Evolutionary conservation across 2,329 filamentous ascomycete genomes (phyloP).

Genomic region (Epichloe hybrida): DNA sequence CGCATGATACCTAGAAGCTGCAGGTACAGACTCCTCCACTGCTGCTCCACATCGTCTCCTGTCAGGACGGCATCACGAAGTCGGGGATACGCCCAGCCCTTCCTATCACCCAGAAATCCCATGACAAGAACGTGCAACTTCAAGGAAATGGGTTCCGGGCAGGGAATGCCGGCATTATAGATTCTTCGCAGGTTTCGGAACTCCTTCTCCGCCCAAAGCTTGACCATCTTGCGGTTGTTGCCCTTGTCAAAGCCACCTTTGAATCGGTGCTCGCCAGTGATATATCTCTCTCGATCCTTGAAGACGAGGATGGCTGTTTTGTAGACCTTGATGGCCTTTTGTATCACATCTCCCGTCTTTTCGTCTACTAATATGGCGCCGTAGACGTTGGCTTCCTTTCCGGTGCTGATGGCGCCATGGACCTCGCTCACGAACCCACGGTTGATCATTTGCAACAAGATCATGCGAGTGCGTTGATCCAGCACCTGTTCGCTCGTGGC

Average conservation of each 20-base stretch:
- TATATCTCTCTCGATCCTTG: constrained; percentile 94
- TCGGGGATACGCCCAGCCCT: constrained; percentile 77
- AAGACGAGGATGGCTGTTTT: constrained; percentile 96
- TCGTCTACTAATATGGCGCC: constrained; percentile 60
- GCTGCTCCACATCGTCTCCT: constrained; percentile 51
- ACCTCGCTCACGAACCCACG: constrained; percentile 78
- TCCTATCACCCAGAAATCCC: constrained; percentile 78
- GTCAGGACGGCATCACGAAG: constrained; percentile 73
- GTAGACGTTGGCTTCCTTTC: constrained; percentile 98
- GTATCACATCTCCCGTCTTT: constrained; percentile 39
- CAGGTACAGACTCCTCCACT: constrained; percentile 68
- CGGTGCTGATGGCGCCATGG: constrained; percentile 88
- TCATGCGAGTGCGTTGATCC: constrained; percentile 88
- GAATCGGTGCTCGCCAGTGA: constrained; percentile 88
- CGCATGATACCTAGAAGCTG: constrained; percentile 83
- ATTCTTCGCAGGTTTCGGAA: constrained; percentile 86
- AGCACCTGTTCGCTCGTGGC: constrained; percentile 92
- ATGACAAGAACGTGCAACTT: constrained; percentile 90
- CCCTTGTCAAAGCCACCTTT: constrained; percentile 83
- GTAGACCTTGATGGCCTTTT: constrained; percentile 95
- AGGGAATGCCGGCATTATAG: constrained; percentile 71
- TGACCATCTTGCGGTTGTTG: constrained; percentile 93
- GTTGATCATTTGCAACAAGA: constrained; percentile 92
- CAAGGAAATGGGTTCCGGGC: constrained; percentile 76
- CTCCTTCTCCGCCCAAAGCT: constrained; percentile 97